phyloP scores from a whole-genome alignment of 2,329 filamentous ascomycete genomes.

The Didymellaceae sp. region DNA sequence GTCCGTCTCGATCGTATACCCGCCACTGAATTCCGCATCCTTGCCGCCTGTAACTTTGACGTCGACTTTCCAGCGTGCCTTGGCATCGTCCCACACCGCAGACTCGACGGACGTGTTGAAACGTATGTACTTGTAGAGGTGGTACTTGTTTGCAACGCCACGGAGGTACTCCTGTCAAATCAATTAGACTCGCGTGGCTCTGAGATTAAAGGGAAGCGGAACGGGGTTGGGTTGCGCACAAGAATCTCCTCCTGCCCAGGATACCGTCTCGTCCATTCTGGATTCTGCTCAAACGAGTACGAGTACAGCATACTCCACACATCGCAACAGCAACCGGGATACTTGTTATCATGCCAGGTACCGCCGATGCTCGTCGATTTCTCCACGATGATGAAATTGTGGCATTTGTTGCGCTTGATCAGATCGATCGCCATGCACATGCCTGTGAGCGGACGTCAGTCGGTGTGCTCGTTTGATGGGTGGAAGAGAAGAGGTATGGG shows the following conservation, averaged over 20 bases:
- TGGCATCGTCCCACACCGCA: slow-evolving; percentile 61
- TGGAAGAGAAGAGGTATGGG: background rate
- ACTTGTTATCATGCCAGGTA: slow-evolving; percentile 64
- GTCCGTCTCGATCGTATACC: slow-evolving; percentile 62
- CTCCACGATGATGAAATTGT: slow-evolving; percentile 64
- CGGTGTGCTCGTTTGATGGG: background rate
- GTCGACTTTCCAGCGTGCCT: slow-evolving; percentile 59
- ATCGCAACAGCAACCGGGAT: slow-evolving; percentile 63
- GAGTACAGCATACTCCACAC: slow-evolving; percentile 64
- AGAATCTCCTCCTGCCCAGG: slow-evolving; percentile 67
- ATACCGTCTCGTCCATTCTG: slow-evolving; percentile 64
- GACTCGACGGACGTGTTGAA: slow-evolving; percentile 63
- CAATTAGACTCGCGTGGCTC: background rate
- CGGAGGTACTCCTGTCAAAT: slow-evolving; percentile 57
- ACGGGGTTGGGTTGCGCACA: slow-evolving; percentile 32
- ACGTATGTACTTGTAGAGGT: slow-evolving; percentile 63
- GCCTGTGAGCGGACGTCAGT: slow-evolving; percentile 36
- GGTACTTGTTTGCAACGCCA: slow-evolving; percentile 60
- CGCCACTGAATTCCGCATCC: slow-evolving; percentile 60
- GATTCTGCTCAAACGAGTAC: slow-evolving; percentile 67
- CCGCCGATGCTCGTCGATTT: slow-evolving; percentile 62
- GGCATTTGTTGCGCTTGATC: slow-evolving; percentile 58
- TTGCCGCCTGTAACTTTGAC: slow-evolving; percentile 60
- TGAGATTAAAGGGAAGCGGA: no score
- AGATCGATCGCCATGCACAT: slow-evolving; percentile 65